Evolutionary conservation across 1,284 basidiomycete genomes (phyloP).

Genomic region (Sporisorium exsertum): DNA sequence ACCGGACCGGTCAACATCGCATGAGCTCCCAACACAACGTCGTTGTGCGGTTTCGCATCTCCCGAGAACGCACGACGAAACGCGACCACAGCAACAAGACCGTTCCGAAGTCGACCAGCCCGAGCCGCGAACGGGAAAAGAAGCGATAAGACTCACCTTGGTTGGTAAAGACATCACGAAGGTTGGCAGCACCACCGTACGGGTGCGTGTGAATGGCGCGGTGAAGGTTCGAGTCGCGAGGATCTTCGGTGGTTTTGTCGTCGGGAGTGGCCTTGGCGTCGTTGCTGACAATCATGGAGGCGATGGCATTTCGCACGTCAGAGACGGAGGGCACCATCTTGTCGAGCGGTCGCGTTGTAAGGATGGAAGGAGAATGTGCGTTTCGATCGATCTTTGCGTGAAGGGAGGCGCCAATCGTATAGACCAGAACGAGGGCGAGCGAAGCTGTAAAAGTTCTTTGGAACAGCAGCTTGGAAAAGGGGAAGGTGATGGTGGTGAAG

Average conservation of each 20-base stretch:
- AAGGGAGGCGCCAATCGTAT: not conserved
- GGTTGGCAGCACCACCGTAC: conserved; percentile 57
- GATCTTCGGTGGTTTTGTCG: conserved; percentile 56
- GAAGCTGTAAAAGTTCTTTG: conserved; percentile 1
- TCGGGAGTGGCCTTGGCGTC: conserved; percentile 46
- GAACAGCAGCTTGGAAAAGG: conserved; percentile 1
- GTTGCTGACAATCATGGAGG: conserved; percentile 17
- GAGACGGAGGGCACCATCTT: conserved; percentile 29
- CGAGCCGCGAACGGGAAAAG: not conserved
- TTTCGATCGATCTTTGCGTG: not conserved
- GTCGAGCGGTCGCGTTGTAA: not conserved
- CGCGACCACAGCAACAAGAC: not conserved
- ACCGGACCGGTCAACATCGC: conserved; percentile 17
- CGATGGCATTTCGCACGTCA: conserved; percentile 13
- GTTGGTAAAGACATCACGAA: conserved; percentile 64
- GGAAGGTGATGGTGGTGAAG: not conserved
- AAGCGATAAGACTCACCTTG: conserved; percentile 54
- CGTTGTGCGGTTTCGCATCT: not conserved
- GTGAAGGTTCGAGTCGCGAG: conserved; percentile 50
- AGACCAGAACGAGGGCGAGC: conserved; percentile 9
- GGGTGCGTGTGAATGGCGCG: conserved; percentile 52
- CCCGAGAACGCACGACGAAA: conserved; percentile 13
- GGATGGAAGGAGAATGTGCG: not conserved
- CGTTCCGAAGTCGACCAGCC: not conserved
- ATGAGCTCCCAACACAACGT: not conserved